Evolutionary conservation across 257 asterid genomes (phyloP).

Genomic region (Jaltomata sinuosa): DNA sequence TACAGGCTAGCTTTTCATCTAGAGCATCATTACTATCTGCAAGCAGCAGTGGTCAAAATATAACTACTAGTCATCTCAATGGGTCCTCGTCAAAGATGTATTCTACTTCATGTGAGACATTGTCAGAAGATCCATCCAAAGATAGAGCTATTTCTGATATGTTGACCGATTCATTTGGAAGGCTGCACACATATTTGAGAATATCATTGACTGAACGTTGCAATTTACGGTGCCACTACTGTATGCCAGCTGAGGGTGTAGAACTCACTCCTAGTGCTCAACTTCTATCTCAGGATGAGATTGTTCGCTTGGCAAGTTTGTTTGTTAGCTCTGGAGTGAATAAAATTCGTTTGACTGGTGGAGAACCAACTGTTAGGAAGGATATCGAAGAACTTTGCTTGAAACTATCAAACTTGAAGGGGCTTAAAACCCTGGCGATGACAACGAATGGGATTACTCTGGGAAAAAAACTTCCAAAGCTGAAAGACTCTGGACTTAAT

Average conservation of each 20-base stretch:
- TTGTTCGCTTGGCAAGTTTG: conserved; percentile 61
- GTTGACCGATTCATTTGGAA: conserved; percentile 85
- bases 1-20: conserved; percentile 31
- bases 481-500: conserved; percentile 75
- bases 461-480: conserved; percentile 68
- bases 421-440: conserved; percentile 75
- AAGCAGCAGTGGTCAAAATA: conserved; percentile 14
- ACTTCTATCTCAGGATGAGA: conserved; percentile 58
- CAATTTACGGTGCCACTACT: conserved; percentile 88
- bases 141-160: conserved; percentile 43
- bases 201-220: conserved; percentile 92
- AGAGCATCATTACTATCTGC: conserved; percentile 16
- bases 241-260: conserved; percentile 98
- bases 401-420: conserved; percentile 53
- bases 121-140: conserved; percentile 28
- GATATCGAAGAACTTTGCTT: conserved; percentile 84
- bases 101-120: conserved; percentile 43
- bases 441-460: conserved; percentile 83
- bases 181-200: conserved; percentile 81
- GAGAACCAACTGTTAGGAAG: conserved; percentile 83
- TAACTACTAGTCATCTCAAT: conserved; percentile 10
- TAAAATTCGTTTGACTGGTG: conserved; percentile 92
- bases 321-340: conserved; percentile 88
- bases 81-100: conserved; percentile 24
- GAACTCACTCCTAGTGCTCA: conserved; percentile 68